These are phyloP conservation scores for Curvularia verruculosa DNA, from an alignment of 2,329 filamentous ascomycete species.

Conservation along the genomic window DNA sequence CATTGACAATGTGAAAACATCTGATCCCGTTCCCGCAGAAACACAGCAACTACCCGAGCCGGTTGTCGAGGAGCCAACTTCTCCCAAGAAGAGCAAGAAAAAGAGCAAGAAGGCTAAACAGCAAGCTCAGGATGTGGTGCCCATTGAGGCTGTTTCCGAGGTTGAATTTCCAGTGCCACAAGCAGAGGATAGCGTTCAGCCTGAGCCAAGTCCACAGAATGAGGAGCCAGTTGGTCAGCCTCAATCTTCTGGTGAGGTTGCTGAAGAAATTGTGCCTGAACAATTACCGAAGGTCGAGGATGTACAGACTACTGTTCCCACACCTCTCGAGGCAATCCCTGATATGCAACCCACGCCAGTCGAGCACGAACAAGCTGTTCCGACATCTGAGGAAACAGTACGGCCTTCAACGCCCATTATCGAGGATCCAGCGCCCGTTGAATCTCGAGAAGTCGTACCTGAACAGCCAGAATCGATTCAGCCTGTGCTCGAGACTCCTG, in stretches of 20 bases:
- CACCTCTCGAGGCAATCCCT: conserved; percentile 1
- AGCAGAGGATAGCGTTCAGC: neutral
- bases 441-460: conserved; percentile 4
- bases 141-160: conserved; percentile 13
- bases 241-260: conserved; percentile 4
- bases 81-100: conserved; percentile 32
- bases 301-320: neutral
- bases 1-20: conserved; percentile 2
- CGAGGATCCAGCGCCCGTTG: conserved; percentile 1
- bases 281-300: neutral
- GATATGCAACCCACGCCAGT: neutral
- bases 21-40: neutral
- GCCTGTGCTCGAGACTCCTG: conserved; percentile 20
- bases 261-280: conserved; percentile 1
- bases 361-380: neutral
- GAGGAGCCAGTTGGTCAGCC: conserved; percentile 2
- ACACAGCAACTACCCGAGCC: neutral
- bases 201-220: neutral
- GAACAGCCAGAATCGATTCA: conserved; percentile 4
- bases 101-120: conserved; percentile 42
- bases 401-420: neutral
- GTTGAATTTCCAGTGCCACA: conserved; percentile 3
- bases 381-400: conserved; percentile 3
- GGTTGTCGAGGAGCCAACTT: conserved; percentile 4
- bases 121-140: conserved; percentile 15